phyloP scores from a whole-genome alignment of 2,329 filamentous ascomycete genomes.

The Xylaria sp. region DNA sequence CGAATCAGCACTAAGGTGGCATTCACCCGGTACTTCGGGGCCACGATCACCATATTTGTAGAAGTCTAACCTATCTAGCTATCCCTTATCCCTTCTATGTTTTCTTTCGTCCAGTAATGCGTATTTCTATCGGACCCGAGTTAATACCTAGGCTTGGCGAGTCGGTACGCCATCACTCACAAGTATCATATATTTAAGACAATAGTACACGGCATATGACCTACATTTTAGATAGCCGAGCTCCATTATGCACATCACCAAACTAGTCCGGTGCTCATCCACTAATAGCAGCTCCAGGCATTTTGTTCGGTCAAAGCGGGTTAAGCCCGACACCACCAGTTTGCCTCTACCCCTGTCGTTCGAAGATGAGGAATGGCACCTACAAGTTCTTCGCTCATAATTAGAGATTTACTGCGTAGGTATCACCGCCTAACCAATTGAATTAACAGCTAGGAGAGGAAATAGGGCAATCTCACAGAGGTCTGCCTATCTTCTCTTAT shows the following conservation, averaged over 20 bases:
- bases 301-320: slow-evolving; percentile 23
- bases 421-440: neutral
- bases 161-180: slow-evolving; percentile 9
- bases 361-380: slow-evolving; percentile 28
- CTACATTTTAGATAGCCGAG: slow-evolving; percentile 31
- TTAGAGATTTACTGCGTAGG: neutral
- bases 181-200: slow-evolving; percentile 10
- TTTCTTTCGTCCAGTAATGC: neutral
- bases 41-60: neutral
- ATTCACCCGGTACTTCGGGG: neutral
- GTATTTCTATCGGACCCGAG: neutral
- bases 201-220: slow-evolving; percentile 33
- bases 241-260: slow-evolving; percentile 11
- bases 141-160: slow-evolving; percentile 14
- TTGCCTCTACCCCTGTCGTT: slow-evolving; percentile 25
- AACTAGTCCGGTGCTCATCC: slow-evolving; percentile 11
- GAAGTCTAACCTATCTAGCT: neutral
- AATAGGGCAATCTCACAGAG: slow-evolving; percentile 35
- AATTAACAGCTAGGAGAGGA: neutral
- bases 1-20: slow-evolving; percentile 8
- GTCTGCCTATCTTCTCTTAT: slow-evolving; percentile 18
- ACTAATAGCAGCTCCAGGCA: slow-evolving; percentile 6
- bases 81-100: neutral
- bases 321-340: slow-evolving; percentile 28
- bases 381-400: slow-evolving; percentile 12